Evolutionary conservation across 108 stramenopile species (phyloP), one percentile per base, ranked within the genome.

Genomic region (Fistulifera pelliculosa): DNA sequence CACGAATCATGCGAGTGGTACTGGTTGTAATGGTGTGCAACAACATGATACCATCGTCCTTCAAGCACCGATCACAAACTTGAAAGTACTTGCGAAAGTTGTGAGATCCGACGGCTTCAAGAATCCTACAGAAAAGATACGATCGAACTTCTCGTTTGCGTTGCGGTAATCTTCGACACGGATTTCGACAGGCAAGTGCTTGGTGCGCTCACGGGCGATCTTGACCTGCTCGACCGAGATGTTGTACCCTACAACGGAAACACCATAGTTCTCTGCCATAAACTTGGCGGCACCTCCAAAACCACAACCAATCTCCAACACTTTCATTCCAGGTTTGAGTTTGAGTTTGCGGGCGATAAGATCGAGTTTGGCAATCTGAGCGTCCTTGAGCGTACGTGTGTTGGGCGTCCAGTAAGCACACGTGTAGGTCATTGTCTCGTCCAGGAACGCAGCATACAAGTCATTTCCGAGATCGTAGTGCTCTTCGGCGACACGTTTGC

Each of bases 271-370:
- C 11, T 17, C 21, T 2, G 44, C 44, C 44, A 45, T 45, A 21
- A 8, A 45, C 17, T 45, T 17, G 17, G 44, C 72, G 24, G 80
- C 65, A 27, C 64, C 66, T 19, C 83, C 83, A 78, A 80, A 85
- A 17, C 83, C 83, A 54, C 83, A 85, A 35, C 83, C 83, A 23
- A 83, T 61, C 49, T 85, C 83, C 16, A 85, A 45, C 28, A 85
- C 67, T 39, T 52, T 22, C 52, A 52, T 35, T 7, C 52, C 52
- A 4, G 27, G 31, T 12, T 52, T 38, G 31, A 52, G 52, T 16
- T 42, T 35, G 24, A 39, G 48, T 51, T 28, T 51, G 2, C n/a
- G 15, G 23, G 23, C 41, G 7, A 45, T 24, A 2, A 45, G 8
- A 56, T 56, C 39, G 16, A 45, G 15, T 24, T 41, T 41, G 18